Base-by-base conservation (phyloP, 2,329 filamentous ascomycete genomes). In the Tolypocladium ophioglossoides region DNA sequence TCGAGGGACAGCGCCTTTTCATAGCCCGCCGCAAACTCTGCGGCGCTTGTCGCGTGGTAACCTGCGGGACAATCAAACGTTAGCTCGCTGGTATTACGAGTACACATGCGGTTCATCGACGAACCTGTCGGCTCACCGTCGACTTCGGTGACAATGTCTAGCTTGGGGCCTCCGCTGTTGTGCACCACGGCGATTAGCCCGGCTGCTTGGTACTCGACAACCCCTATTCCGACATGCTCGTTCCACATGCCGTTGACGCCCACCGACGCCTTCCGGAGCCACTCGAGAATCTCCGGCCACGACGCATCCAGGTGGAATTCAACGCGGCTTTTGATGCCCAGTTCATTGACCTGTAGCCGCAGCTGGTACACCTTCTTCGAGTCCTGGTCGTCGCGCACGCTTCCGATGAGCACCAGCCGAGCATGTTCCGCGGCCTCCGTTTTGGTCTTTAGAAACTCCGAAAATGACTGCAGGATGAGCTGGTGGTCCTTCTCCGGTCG, bases 161-260 rank as follows among this genome's bases (percentile, higher is more conserved):
- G 72, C 71, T 94, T 96, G 2, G 94, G 94, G 0, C 94, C 94
- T 10, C 92, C 94, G 51, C 88, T 94, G 69, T 96, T 78, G 64
- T 99, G 94, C 10, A 97, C 94, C 0, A 99, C 91, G 6, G 87
- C 85, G 55, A 99, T 91, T 55, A 99, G 75, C 1, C 94, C 94
- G 0, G 94, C 94, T 4, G 94, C 94, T 68, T 97, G 91, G 67
- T 97, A 99, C 74, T 99, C 94, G 41, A 99, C 94, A 18, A 97
- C 91, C 1, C 94, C 94, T 56, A 99, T 99, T 24, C 94, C 94
- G 68, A 99, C 99, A 70, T 99, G 94, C 73, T 99, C 94, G 68
- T 96, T 97, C 92, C 94, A 99, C 94, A 99, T 99, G 64, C 88
- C 90, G 63, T 99, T 99, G 34, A 95, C 91, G 51, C 94, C 94